Base-by-base conservation (phyloP, 2,329 filamentous ascomycete species). In the Diplodia sapinea region DNA sequence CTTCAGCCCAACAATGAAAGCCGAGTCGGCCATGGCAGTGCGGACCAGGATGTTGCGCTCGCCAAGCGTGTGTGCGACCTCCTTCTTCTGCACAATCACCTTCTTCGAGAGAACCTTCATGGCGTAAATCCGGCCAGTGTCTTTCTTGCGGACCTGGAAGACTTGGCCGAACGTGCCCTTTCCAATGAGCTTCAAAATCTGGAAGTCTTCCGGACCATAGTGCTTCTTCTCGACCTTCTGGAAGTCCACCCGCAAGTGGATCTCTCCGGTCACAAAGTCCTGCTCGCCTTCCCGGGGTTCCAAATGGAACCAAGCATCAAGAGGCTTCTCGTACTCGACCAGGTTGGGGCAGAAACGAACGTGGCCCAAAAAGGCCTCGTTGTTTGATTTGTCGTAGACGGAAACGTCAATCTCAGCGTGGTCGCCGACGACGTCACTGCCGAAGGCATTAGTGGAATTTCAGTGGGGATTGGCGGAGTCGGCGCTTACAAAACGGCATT, bases 51-150 rank as follows among this genome's bases (percentile, higher is more conserved):
- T 99, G 77, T 99, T 99, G 69, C 95, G 88, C 81, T 99, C 95
- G 72, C 95, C 95, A 47, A 99, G 89, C 0, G 95, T 99, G 78
- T 99, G 95, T 17, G 94, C 93, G 61, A 99, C 93, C 79, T 99
- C 95, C 81, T 99, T 99, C 87, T 99, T 99, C 81, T 99, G 95
- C 31, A 99, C 95, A 75, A 99, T 99, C 65, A 99, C 95, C 84
- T 99, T 99, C 85, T 99, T 99, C 62, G 95, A 97, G 38, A 99
- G 84, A 1, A 99, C 94, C 80, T 99, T 99, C 95, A 99, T 99
- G 70, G 95, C 95, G 76, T 99, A 99, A 69, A 99, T 97, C 54
- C 95, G 90, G 74, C 89, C 89, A 0, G 94, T 97, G 78, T 99
- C 95, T 83, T 92, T 95, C 86, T 99, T 99, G 73, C 93, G 90